Percentiles rank a stretch among this genome's conserved stretches.
Conservation (phyloP, 129 eudicot species). For the Flaveria trinervia region DNA sequence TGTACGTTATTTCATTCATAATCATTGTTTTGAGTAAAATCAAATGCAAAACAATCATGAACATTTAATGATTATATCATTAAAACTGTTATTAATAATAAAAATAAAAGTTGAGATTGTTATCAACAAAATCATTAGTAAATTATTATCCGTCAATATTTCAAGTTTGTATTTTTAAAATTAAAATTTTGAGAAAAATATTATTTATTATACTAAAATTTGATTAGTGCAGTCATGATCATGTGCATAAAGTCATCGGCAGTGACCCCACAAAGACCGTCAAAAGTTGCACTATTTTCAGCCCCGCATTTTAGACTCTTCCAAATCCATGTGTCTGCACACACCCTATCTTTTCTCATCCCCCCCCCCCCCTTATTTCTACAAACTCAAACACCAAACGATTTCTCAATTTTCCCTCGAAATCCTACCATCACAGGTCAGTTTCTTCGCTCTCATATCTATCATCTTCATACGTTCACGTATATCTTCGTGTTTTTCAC, state of each 20-base stretch:
- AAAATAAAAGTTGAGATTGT: no score
- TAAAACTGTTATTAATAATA: no score
- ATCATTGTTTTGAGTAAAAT: no score
- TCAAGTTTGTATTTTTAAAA: no score
- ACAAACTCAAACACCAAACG: slow-evolving; percentile 6
- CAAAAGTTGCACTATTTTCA: slow-evolving; percentile 19
- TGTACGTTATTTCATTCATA: no score
- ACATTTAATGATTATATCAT: no score
- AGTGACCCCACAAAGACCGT: slow-evolving; percentile 20
- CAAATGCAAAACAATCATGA: no score
- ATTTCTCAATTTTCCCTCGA: slow-evolving; percentile 28
- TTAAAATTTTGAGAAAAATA: no score
- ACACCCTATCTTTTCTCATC: slow-evolving; percentile 21
- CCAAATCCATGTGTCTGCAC: slow-evolving; percentile 34
- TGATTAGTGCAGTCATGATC: slow-evolving; percentile 8
- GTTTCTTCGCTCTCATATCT: slow-evolving; percentile 14
- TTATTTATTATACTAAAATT: background rate
- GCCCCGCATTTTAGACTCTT: slow-evolving; percentile 28
- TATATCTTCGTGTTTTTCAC: background rate
- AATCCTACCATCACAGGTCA: slow-evolving; percentile 33
- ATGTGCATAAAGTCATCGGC: slow-evolving; percentile 1
- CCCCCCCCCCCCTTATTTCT: background rate
- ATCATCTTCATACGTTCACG: background rate
- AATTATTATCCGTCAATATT: no score
- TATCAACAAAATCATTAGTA: no score